Evolutionary conservation across 306 rosid genomes (phyloP).

Genomic region (Lathyrus aphaca): DNA sequence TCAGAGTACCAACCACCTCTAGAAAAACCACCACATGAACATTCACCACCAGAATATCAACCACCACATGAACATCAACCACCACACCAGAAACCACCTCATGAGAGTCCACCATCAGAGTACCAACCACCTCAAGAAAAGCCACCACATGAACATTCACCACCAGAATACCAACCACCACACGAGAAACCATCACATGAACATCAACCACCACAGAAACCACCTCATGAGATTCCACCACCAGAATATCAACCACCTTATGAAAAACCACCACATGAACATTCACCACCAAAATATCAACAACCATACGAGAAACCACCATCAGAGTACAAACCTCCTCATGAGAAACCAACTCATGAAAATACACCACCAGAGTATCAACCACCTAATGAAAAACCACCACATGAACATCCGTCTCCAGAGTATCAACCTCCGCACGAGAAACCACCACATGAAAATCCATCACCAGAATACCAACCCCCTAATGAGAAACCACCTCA

Average conservation of each 20-base stretch:
- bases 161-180: neutral
- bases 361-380: neutral
- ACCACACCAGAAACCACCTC: neutral
- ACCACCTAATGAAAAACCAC: slow-evolving; percentile 7
- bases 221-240: slow-evolving; percentile 17
- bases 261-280: neutral
- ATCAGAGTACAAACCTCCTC: neutral
- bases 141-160: neutral
- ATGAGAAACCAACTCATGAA: neutral
- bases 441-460: neutral
- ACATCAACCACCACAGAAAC: neutral
- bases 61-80: slow-evolving; percentile 9
- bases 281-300: neutral
- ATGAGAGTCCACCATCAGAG: neutral
- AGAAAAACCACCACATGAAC: slow-evolving; percentile 5
- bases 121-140: neutral
- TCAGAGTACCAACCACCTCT: slow-evolving; percentile 5
- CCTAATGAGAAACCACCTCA: slow-evolving; percentile 5
- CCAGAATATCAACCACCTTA: neutral
- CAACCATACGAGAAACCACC: neutral
- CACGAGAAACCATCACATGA: neutral
- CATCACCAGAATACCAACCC: neutral
- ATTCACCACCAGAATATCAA: neutral
- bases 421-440: neutral
- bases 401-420: slow-evolving; percentile 18